Evolutionary conservation across 2,329 filamentous ascomycete species (phyloP).

Genomic region (Ophiosphaerella narmari): DNA sequence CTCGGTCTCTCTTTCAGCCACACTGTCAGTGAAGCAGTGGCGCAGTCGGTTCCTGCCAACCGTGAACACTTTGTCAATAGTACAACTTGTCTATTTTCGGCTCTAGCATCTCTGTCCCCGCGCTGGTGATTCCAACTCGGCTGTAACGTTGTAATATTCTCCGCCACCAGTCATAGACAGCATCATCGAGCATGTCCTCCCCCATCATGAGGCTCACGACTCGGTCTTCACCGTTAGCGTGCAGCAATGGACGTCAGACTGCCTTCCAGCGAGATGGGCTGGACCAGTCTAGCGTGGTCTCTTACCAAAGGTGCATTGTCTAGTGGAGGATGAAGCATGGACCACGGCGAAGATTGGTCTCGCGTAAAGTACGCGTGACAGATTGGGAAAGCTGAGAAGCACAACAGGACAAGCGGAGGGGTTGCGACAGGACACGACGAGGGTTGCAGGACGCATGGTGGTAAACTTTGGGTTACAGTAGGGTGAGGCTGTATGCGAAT

Average conservation of each 20-base stretch:
- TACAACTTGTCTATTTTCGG: no score
- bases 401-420: background rate
- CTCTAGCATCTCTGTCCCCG: background rate
- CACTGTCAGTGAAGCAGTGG: no score
- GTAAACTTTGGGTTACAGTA: background rate
- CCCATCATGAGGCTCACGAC: slow-evolving; percentile 8
- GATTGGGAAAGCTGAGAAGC: slow-evolving; percentile 2
- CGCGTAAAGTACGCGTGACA: background rate
- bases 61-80: no score
- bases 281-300: slow-evolving; percentile 18
- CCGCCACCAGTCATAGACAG: background rate
- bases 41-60: no score
- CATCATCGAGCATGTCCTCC: background rate
- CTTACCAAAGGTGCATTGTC: background rate
- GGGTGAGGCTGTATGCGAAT: slow-evolving; percentile 1
- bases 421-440: background rate
- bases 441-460: background rate
- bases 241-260: slow-evolving; percentile 29
- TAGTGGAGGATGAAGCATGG: background rate
- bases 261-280: slow-evolving; percentile 24
- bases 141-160: background rate
- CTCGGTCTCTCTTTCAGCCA: no score
- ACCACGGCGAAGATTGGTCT: background rate
- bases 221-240: slow-evolving; percentile 22
- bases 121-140: background rate